Conservation (phyloP, 805 yeast genomes). For the Middelhovenomyces tepae region DNA sequence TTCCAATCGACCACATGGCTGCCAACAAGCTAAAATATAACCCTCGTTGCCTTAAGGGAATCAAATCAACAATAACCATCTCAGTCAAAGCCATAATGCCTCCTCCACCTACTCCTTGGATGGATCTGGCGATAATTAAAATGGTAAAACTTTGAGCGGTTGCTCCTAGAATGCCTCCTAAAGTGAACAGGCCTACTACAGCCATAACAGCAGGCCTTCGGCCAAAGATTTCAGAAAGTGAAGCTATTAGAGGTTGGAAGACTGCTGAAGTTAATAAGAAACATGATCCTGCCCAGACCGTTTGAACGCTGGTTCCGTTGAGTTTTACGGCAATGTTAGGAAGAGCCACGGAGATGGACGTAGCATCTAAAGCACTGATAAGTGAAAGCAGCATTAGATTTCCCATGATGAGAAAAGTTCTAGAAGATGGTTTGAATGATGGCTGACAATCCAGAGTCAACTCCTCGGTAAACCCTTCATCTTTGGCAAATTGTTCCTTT, state of each 20-base stretch:
- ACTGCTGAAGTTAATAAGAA: constrained; percentile 19
- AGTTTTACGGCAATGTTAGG: constrained; percentile 12
- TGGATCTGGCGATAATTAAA: constrained; percentile 61
- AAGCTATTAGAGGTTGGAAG: constrained; percentile 15
- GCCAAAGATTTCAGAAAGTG: constrained; percentile 23
- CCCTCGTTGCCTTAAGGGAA: constrained; percentile 34
- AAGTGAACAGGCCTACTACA: constrained; percentile 46
- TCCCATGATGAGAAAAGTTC: constrained; percentile 4
- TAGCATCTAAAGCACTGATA: constrained; percentile 14
- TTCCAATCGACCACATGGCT: constrained; percentile 24
- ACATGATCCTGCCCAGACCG: constrained; percentile 25
- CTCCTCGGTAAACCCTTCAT: too few relatives aligned
- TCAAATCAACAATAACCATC: constrained; percentile 49
- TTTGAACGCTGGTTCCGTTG: constrained; percentile 20
- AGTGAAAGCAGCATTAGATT: constrained; percentile 11
- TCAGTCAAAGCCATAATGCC: constrained; percentile 51
- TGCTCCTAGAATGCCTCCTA: constrained; percentile 54
- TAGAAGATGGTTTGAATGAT: too few relatives aligned
- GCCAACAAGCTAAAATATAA: constrained; percentile 22
- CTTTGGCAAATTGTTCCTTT: too few relatives aligned
- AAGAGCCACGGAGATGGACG: constrained; percentile 13
- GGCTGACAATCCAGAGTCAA: too few relatives aligned
- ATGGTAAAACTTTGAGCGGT: constrained; percentile 46
- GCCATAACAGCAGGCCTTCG: constrained; percentile 41
- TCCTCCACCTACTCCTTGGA: constrained; percentile 70